Conservation (phyloP, 495 filamentous ascomycete genomes). For the Tuber brumale region DNA sequence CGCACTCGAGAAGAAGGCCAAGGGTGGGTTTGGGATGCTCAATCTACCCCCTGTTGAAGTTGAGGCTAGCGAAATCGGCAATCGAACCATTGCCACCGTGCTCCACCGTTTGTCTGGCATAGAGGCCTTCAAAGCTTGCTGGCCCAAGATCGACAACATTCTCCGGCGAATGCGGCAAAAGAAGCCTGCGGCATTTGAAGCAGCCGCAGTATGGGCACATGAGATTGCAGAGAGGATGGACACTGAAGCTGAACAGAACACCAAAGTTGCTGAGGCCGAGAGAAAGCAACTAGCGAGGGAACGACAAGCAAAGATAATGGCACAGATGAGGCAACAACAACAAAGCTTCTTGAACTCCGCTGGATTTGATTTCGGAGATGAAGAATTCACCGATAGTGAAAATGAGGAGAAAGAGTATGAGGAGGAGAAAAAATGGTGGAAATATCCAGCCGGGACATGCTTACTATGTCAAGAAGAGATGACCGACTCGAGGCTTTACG, state of each 20-base stretch:
- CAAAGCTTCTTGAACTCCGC: conserved; percentile 86
- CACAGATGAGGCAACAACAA: conserved; percentile 93
- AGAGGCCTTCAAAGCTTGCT: conserved; percentile 68
- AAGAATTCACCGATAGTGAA: conserved; percentile 76
- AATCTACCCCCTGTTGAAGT: conserved; percentile 9
- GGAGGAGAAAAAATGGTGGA: conserved; percentile 70
- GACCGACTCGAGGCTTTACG: conserved; percentile 78
- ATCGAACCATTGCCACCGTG: conserved; percentile 62
- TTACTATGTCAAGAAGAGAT: conserved; percentile 96
- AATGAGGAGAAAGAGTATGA: conserved; percentile 56
- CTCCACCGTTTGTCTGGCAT: conserved; percentile 67
- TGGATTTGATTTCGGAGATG: conserved; percentile 49
- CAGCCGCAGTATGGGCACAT: conserved; percentile 47
- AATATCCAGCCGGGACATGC: conserved; percentile 89
- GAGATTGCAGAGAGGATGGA: conserved; percentile 39
- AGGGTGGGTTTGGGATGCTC: conserved; percentile 15
- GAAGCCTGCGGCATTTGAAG: conserved; percentile 60
- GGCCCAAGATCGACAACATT: conserved; percentile 76
- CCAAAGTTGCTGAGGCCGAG: conserved; percentile 58
- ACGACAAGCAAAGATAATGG: conserved; percentile 87
- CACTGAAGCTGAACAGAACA: conserved; percentile 44
- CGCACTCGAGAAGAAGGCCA: conserved; percentile 33
- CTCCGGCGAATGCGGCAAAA: conserved; percentile 83
- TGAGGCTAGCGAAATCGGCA: conserved; percentile 16
- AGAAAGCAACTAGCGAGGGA: conserved; percentile 82